These are phyloP conservation scores for Arthromyces matolae DNA, from an alignment of 768 basidiomycete species.

Conservation along the genomic window DNA sequence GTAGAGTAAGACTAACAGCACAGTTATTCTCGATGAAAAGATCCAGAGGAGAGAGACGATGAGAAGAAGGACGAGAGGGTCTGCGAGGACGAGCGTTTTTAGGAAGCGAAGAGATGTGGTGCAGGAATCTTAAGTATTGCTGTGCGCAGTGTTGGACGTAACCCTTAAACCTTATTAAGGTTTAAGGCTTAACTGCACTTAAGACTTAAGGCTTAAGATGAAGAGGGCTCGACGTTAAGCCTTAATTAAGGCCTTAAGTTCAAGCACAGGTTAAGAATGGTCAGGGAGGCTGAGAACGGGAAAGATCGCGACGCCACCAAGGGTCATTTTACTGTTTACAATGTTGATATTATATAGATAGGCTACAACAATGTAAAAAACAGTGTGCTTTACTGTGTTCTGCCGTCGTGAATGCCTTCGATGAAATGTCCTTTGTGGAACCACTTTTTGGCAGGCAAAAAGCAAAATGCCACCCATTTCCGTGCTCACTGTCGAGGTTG, in stretches of 20 bases:
- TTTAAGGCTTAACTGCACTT: too few species aligned
- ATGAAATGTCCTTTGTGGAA: slow-evolving; percentile 18
- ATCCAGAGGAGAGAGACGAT: too few species aligned
- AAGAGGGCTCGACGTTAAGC: too few species aligned
- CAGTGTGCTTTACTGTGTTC: neutral
- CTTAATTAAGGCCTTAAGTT: neutral
- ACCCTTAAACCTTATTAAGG: neutral
- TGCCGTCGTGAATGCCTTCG: slow-evolving; percentile 18
- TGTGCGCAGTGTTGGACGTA: too few species aligned
- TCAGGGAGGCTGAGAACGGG: too few species aligned
- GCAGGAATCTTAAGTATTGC: too few species aligned
- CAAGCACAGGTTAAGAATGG: neutral
- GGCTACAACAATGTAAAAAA: neutral
- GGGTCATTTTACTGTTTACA: neutral
- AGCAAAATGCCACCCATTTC: slow-evolving; percentile 21
- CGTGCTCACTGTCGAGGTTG: slow-evolving; percentile 21
- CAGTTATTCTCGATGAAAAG: too few species aligned
- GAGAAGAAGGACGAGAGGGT: too few species aligned
- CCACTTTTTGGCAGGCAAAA: slow-evolving; percentile 17
- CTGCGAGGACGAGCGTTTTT: too few species aligned
- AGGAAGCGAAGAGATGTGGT: too few species aligned
- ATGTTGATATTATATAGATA: neutral
- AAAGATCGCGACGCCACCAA: too few species aligned
- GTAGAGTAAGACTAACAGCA: too few species aligned
- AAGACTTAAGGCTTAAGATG: neutral